Base-by-base conservation (phyloP, 2,329 filamentous ascomycete species). In the Pseudocercospora fuligena region DNA sequence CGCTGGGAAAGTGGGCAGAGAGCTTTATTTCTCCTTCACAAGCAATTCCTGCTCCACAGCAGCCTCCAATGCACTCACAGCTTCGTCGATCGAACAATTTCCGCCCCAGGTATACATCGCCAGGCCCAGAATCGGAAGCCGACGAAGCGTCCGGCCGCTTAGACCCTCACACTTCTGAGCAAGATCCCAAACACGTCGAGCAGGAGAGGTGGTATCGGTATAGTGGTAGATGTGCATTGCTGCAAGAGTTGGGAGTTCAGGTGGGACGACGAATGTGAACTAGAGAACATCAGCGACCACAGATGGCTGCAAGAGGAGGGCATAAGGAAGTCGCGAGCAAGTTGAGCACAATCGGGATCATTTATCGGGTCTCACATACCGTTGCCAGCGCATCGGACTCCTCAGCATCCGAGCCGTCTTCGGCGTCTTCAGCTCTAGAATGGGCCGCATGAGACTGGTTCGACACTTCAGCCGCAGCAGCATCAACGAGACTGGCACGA, bases 121-220 rank as follows among this genome's bases (percentile, higher is more conserved):
- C 31, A 83, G 68, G 5, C 80, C 79, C 19, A 82, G 65, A 6
- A 79, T 77, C 1, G 82, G 81, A 16, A 83, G 68, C 27, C 80
- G 75, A 25, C 80, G 75, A 27, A 84, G 72, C 1, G 76, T 80
- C 23, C 82, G 76, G 1, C 80, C 82, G 67, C 81, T 83, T 5
- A 82, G 72, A 12, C 78, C 80, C 71, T 73, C 65, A 56, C 77
- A 80, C 16, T 72, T 71, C 64, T 76, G 66, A 6, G 80, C 74
- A 9, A 81, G 68, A 1, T 58, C 57, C 72, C 74, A 76, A 2
- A 82, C 69, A 43, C 74, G 73, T 2, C 68, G 65, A 12, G 74
- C 76, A 0, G 74, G 71, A 33, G 75, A 73, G 1, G 72, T 46
- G 2, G 73, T 66, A 21, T 69, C 64, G 49, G 70, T 51, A 6